Percentiles rank a stretch among this genome's conserved stretches.
phyloP scores from a whole-genome alignment of 306 rosid genomes.

The Fagus crenata region DNA sequence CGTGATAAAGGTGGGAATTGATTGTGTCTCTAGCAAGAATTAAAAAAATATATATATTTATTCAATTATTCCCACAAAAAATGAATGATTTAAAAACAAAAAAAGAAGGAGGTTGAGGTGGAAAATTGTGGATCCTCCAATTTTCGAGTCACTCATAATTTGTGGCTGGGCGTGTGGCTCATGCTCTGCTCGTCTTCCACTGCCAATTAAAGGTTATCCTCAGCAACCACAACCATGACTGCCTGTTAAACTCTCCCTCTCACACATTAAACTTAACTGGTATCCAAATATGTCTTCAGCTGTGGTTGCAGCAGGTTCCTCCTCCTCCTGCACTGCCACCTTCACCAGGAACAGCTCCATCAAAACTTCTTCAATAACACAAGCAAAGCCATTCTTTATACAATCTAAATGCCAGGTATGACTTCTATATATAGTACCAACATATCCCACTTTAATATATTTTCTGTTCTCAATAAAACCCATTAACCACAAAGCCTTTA shows the following conservation, averaged over 20 bases:
- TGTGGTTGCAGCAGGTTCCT: conserved; percentile 60
- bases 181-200: conserved; percentile 28
- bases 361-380: conserved; percentile 37
- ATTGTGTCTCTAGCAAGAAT: not conserved
- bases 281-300: conserved; percentile 49
- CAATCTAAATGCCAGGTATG: conserved; percentile 48
- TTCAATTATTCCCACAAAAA: too few relatives aligned
- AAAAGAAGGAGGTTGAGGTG: not conserved
- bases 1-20: too few relatives aligned
- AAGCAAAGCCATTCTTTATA: conserved; percentile 36
- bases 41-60: too few relatives aligned
- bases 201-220: conserved; percentile 38
- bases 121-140: not conserved
- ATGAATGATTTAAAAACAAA: not conserved
- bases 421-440: not conserved
- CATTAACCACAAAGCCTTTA: not conserved
- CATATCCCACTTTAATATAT: not conserved
- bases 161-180: conserved; percentile 37
- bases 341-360: conserved; percentile 44
- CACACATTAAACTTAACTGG: not conserved
- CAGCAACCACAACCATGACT: conserved; percentile 2
- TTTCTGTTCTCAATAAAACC: not conserved
- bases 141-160: not conserved
- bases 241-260: conserved; percentile 1
- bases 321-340: conserved; percentile 57